Conservation (phyloP, 768 basidiomycete species). For the Leucocoprinus birnbaumii region DNA sequence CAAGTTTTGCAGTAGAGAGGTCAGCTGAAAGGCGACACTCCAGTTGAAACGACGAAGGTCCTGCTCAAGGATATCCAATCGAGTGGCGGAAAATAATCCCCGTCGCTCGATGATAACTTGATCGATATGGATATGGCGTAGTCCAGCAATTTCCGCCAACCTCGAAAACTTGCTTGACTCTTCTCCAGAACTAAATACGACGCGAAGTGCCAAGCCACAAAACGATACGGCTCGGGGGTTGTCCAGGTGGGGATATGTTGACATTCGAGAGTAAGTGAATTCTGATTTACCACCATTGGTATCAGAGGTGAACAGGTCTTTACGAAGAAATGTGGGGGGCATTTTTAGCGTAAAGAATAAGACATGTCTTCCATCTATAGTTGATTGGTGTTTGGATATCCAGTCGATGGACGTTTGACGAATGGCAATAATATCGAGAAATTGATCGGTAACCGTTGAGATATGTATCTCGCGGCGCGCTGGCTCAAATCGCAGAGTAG, state of each 20-base stretch:
- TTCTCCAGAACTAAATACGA: slow-evolving; percentile 35
- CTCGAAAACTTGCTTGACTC: slow-evolving; percentile 36
- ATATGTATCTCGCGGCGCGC: slow-evolving; percentile 49
- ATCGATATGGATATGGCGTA: slow-evolving; percentile 31
- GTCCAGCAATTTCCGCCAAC: slow-evolving; percentile 34
- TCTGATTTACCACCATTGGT: not conserved
- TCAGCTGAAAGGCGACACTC: slow-evolving; percentile 60
- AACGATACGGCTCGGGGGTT: slow-evolving; percentile 44
- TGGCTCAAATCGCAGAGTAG: slow-evolving; percentile 34
- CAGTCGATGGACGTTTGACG: slow-evolving; percentile 40
- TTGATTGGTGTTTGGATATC: slow-evolving; percentile 32
- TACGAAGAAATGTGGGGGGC: slow-evolving; percentile 23
- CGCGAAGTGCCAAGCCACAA: slow-evolving; percentile 47
- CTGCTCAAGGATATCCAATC: slow-evolving; percentile 25
- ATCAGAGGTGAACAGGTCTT: not conserved
- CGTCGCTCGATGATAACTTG: slow-evolving; percentile 38
- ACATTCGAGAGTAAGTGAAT: not conserved
- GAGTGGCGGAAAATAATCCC: slow-evolving; percentile 38
- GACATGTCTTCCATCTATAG: slow-evolving; percentile 23
- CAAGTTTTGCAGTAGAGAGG: slow-evolving; percentile 36
- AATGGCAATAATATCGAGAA: slow-evolving; percentile 36
- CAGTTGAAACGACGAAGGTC: slow-evolving; percentile 39
- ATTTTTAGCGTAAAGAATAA: slow-evolving; percentile 41
- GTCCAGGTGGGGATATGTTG: slow-evolving; percentile 19
- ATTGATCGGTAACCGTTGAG: slow-evolving; percentile 17